These are phyloP conservation scores for Phialophora macrospora DNA, from an alignment of 2,329 filamentous ascomycete genomes.

Conservation along the genomic window DNA sequence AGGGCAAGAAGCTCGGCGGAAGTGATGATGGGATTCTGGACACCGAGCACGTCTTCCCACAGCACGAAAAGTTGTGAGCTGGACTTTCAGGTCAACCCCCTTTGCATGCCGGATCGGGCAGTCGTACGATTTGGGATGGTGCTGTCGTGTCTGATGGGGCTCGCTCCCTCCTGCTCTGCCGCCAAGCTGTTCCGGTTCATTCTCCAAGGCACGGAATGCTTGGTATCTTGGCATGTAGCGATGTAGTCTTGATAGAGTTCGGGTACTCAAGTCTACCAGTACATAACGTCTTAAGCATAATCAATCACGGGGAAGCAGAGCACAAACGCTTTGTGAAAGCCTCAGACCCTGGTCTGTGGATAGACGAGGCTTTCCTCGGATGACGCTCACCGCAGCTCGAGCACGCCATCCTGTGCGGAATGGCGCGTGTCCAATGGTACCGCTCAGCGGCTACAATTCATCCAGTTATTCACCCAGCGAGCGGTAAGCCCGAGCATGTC, in stretches of 20 bases:
- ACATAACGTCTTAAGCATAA: background rate
- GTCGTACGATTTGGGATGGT: background rate
- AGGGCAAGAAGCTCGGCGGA: constrained; percentile 36
- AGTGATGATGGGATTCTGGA: constrained; percentile 9
- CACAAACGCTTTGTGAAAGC: background rate
- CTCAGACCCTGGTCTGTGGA: background rate
- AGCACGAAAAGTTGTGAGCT: constrained; percentile 13
- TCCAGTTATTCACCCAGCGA: constrained; percentile 1
- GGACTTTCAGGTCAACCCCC: background rate
- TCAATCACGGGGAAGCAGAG: background rate
- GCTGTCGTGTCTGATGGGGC: background rate
- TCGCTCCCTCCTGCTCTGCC: background rate
- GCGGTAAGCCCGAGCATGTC: background rate
- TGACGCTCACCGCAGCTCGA: background rate
- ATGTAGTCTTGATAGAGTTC: background rate
- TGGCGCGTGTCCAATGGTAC: constrained; percentile 6
- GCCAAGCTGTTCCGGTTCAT: background rate
- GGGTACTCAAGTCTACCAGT: background rate
- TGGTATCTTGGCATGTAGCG: background rate
- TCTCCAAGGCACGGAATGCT: background rate
- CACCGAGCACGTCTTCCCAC: constrained; percentile 4
- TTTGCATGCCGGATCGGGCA: background rate
- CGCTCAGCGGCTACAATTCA: background rate
- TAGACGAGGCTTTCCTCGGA: background rate
- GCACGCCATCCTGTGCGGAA: constrained; percentile 13